Base-by-base conservation (phyloP, 495 filamentous ascomycete species). In the Apodospora peruviana region DNA sequence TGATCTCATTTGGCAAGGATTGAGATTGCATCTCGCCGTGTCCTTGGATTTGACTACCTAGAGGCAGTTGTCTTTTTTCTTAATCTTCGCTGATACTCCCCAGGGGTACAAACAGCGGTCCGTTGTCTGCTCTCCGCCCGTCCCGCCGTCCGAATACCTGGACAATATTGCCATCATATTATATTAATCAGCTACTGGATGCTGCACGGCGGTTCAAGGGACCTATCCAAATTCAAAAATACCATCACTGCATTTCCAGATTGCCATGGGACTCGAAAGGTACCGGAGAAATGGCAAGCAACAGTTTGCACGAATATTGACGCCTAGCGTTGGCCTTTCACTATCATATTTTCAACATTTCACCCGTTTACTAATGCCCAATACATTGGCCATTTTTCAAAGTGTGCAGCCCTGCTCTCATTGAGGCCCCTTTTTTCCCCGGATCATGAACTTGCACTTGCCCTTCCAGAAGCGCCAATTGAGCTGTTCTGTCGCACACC, bases 1-100 rank as follows among this genome's bases (percentile, higher is more conserved):
- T 40, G 37, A 40, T 40, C 37, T 40, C 37, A 40, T 40, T 40
- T 40, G 37, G 14, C 27, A 32, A 32, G 27, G 27, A 32, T 32
- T 32, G 7, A 7, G 7, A 32, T 32, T 32, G 27, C 7, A 7
- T 14, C 27, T 32, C 27, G 14, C 14, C 7, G 27, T 7, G 27
- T 32, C 16, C 5, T 40, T 40, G 5, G 11, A n/a, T 9, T 18
- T 5, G 37, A n/a, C 37, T 9, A 19, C 37, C 17, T 14, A 32
- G 14, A 14, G 7, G 27, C n/a, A n/a, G n/a, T n/a, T n/a, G n/a
- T n/a, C n/a, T n/a, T n/a, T n/a, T n/a, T n/a, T n/a, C n/a, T n/a
- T n/a, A n/a, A n/a, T n/a, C 14, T 32, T 32, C 7, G 27, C 7
- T 7, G 14, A 32, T 14, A 14, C 27, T 32, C 27, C 14, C 7